A percentile compares a stretch with the other conserved stretches of the same genome.
Evolutionary conservation across 1,139 yeast species (phyloP).

Genomic region (Sugiyamaella pinicola): DNA sequence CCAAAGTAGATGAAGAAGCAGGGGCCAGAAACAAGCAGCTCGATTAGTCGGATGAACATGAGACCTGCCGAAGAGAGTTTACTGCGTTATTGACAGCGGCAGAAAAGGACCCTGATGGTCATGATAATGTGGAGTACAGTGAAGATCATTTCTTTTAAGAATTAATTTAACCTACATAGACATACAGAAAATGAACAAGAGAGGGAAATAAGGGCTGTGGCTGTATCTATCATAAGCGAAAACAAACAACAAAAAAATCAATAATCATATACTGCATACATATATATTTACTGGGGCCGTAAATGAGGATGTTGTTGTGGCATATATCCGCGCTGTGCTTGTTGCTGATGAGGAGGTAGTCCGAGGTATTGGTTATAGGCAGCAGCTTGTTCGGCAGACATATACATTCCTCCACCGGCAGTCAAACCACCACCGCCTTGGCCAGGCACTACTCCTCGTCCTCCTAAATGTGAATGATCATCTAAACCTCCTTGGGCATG

Average conservation of each 20-base stretch:
- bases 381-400: conserved; percentile 39
- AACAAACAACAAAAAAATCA: background rate
- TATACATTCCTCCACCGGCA: conserved; percentile 28
- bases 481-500: conserved; percentile 27
- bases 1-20: conserved; percentile 14
- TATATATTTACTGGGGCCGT: conserved; percentile 24
- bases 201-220: background rate
- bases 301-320: conserved; percentile 32
- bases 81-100: background rate
- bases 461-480: conserved; percentile 25
- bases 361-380: conserved; percentile 37
- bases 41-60: conserved; percentile 18
- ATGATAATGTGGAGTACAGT: background rate
- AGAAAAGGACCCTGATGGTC: conserved; percentile 9
- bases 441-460: conserved; percentile 24
- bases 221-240: background rate
- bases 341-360: conserved; percentile 32
- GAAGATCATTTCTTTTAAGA: background rate
- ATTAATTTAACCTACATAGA: conserved; percentile 10
- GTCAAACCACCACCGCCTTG: conserved; percentile 21
- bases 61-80: conserved; percentile 13
- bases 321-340: conserved; percentile 31
- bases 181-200: conserved; percentile 1
- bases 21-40: background rate
- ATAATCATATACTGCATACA: conserved; percentile 13